Evolutionary conservation across 257 asterid genomes (phyloP).

Genomic region (Capsicum chinense): DNA sequence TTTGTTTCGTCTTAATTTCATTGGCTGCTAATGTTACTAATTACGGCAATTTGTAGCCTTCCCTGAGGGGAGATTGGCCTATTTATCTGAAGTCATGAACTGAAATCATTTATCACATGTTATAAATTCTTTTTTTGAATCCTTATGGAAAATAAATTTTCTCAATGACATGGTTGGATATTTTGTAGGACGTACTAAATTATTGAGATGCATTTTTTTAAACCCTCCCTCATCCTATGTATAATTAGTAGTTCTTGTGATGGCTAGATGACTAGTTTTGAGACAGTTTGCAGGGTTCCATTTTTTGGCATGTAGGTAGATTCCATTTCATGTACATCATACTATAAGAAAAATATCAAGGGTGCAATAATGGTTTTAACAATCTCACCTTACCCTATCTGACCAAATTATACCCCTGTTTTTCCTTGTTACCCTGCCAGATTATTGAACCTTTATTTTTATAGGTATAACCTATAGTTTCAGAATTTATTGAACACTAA

Average conservation of each 20-base stretch:
- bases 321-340: neutral
- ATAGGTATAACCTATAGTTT: too few relatives aligned
- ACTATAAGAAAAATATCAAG: neutral
- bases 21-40: neutral
- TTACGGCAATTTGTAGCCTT: neutral
- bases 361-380: neutral
- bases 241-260: neutral
- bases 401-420: too few relatives aligned
- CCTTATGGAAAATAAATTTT: neutral
- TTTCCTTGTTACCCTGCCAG: too few relatives aligned
- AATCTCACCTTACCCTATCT: neutral
- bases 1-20: neutral
- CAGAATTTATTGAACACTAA: too few relatives aligned
- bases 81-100: neutral
- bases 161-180: neutral
- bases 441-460: too few relatives aligned
- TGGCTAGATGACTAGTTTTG: slow-evolving; percentile 12
- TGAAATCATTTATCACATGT: neutral
- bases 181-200: neutral
- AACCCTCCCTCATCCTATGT: neutral
- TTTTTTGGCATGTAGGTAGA: neutral
- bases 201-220: neutral
- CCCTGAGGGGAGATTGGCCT: neutral
- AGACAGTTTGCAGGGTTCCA: neutral
- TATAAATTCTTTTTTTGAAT: neutral